Percentiles rank a stretch among this genome's conserved stretches.
phyloP scores from a whole-genome alignment of 176 grass and related monocot genomes.

The Thalia dealbata region DNA sequence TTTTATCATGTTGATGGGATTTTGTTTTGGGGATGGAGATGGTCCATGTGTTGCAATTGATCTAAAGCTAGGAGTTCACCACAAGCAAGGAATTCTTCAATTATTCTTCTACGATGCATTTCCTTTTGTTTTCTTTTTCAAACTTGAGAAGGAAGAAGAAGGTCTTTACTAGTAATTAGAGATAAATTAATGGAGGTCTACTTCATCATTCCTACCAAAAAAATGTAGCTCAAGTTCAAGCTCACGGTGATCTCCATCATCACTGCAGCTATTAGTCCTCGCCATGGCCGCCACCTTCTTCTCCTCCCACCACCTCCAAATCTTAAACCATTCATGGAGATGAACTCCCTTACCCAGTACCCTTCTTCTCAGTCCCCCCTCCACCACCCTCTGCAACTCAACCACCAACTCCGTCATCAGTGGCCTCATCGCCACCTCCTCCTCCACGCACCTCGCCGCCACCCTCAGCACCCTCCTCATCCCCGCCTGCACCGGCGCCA shows the following conservation, averaged over 20 bases:
- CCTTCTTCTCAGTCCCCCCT: constrained; percentile 6
- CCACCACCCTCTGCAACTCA: constrained; percentile 49
- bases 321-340: constrained; percentile 28
- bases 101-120: not conserved
- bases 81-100: constrained; percentile 5
- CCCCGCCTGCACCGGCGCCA: constrained; percentile 21
- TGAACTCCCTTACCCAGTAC: constrained; percentile 16
- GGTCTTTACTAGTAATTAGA: too few species aligned
- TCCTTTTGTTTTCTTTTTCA: not conserved
- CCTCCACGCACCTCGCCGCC: constrained; percentile 61
- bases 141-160: too few species aligned
- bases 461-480: constrained; percentile 32
- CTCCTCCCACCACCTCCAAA: constrained; percentile 42
- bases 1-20: too few species aligned
- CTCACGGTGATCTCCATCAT: constrained; percentile 31
- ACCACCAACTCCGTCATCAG: constrained; percentile 55
- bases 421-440: constrained; percentile 34
- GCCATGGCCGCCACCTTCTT: constrained; percentile 23
- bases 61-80: not conserved
- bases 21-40: too few species aligned
- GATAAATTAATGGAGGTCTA: too few species aligned
- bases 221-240: too few species aligned
- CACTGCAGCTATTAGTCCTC: constrained; percentile 73
- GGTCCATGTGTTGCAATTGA: not conserved
- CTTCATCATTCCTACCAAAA: too few species aligned